phyloP scores from a whole-genome alignment of 192 early-diverging fungal genomes.

The Rhizoclosmatium globosum region DNA sequence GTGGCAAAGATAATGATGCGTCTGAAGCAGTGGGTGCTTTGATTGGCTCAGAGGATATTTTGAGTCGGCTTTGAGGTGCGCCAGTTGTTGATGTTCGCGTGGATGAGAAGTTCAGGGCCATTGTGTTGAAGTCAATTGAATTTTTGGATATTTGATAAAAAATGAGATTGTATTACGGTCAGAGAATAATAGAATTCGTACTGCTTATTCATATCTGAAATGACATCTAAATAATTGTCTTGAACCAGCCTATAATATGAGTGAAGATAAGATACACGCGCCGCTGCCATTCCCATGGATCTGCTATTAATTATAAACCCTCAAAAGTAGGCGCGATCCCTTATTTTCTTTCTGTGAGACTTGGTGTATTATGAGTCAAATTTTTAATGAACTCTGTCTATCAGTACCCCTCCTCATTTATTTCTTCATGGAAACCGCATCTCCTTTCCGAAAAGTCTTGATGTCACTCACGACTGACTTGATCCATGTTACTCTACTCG shows the following conservation, averaged over 20 bases:
- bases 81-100: too few species aligned
- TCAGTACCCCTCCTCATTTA: background rate
- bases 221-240: background rate
- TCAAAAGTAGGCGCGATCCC: background rate
- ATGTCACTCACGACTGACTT: background rate
- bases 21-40: too few species aligned
- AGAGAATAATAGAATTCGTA: too few species aligned
- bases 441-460: background rate
- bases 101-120: too few species aligned
- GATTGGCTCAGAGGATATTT: too few species aligned
- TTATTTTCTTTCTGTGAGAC: background rate
- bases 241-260: background rate
- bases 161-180: too few species aligned
- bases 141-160: too few species aligned
- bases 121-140: too few species aligned
- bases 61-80: too few species aligned
- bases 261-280: background rate
- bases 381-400: background rate
- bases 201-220: too few species aligned
- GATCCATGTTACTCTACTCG: background rate
- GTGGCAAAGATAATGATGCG: too few species aligned
- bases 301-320: background rate
- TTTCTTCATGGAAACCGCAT: background rate
- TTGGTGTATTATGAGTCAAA: too few species aligned
- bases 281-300: background rate